Conservation (phyloP, 164 flowering plant genomes). For the Houttuynia cordata region DNA sequence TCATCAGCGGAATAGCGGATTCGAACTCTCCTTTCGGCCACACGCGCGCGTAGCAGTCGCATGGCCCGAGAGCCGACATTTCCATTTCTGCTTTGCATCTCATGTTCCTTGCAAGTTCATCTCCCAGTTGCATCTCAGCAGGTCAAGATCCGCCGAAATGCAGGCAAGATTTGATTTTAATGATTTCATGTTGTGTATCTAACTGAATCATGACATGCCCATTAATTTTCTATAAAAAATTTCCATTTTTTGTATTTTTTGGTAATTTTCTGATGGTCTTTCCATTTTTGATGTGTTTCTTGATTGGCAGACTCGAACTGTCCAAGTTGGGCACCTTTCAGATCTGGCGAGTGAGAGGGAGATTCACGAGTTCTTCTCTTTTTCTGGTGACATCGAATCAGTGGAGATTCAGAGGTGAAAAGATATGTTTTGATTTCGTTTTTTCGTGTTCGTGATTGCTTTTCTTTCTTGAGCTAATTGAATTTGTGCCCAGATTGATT, state of each 20-base stretch:
- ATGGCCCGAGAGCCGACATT: too few species aligned
- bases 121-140: background rate
- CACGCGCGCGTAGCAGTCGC: too few species aligned
- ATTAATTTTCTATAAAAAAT: background rate
- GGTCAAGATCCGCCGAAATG: background rate
- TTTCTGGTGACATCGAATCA: constrained; percentile 85
- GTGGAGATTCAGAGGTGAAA: constrained; percentile 56
- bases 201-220: background rate
- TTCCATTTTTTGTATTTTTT: background rate
- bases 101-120: too few species aligned
- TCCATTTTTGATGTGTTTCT: background rate
- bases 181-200: background rate
- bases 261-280: background rate
- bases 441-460: background rate
- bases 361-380: constrained; percentile 87
- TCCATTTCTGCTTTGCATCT: too few species aligned
- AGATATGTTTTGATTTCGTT: background rate
- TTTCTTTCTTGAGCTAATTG: background rate
- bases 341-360: constrained; percentile 91
- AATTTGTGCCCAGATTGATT: background rate
- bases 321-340: constrained; percentile 62
- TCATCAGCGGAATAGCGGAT: too few species aligned
- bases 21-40: too few species aligned
- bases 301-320: constrained; percentile 56
- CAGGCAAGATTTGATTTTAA: background rate